phyloP scores from a whole-genome alignment of 208 protist species.

The Leishmania braziliensis region DNA sequence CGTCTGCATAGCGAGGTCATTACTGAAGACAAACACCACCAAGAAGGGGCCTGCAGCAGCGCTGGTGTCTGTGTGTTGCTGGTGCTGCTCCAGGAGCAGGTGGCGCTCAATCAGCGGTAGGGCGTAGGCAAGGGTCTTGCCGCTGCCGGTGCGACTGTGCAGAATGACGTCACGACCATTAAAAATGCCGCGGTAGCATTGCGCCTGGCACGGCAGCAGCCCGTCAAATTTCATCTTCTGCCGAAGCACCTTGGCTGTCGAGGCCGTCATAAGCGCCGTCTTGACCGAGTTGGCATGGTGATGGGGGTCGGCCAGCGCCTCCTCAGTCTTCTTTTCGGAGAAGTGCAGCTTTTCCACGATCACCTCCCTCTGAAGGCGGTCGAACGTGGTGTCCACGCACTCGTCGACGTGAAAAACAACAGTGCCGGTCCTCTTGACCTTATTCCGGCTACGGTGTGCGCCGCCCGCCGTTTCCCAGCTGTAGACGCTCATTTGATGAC shows the following conservation, averaged over 20 bases:
- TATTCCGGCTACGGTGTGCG: conserved; percentile 42
- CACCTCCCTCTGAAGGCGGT: conserved; percentile 66
- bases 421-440: conserved; percentile 84
- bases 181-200: conserved; percentile 89
- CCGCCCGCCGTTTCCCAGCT: conserved; percentile 75
- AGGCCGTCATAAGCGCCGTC: conserved; percentile 68
- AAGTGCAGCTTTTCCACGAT: conserved; percentile 31
- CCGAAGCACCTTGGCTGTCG: conserved; percentile 53
- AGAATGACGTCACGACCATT: conserved; percentile 89
- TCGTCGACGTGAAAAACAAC: conserved; percentile 85
- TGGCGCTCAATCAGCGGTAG: conserved; percentile 95
- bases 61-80: neutral
- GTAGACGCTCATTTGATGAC: conserved; percentile 55
- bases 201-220: conserved; percentile 82
- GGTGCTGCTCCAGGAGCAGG: conserved; percentile 50
- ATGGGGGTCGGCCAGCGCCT: conserved; percentile 30
- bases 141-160: conserved; percentile 94
- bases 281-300: conserved; percentile 24
- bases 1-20: conserved; percentile 88
- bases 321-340: conserved; percentile 23
- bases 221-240: conserved; percentile 59
- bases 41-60: conserved; percentile 61
- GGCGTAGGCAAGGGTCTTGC: conserved; percentile 98
- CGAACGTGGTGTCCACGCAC: conserved; percentile 64
- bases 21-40: conserved; percentile 89